Evolutionary conservation across 306 rosid species (phyloP).

Genomic region (Cucurbita ficifolia): DNA sequence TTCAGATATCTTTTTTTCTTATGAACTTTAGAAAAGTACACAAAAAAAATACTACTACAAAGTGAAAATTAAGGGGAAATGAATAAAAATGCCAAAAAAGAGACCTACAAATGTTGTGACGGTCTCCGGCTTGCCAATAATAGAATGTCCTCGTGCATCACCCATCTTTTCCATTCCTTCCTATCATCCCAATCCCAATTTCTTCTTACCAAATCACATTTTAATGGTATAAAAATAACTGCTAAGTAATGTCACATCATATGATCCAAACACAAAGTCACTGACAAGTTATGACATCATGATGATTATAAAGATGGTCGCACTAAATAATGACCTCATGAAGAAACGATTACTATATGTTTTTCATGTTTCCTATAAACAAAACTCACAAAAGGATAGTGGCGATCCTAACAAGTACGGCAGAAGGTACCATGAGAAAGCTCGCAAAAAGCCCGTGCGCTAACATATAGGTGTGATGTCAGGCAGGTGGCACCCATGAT

Average conservation of each 20-base stretch:
- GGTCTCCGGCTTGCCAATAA: slow-evolving; percentile 50
- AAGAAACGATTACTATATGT: slow-evolving; percentile 11
- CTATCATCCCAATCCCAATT: slow-evolving; percentile 73
- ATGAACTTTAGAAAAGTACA: neutral
- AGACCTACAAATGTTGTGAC: slow-evolving; percentile 46
- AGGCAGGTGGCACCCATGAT: slow-evolving; percentile 29
- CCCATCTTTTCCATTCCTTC: slow-evolving; percentile 83
- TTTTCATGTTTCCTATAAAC: slow-evolving; percentile 34
- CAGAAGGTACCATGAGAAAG: slow-evolving; percentile 92
- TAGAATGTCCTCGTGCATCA: slow-evolving; percentile 41
- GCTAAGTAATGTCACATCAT: slow-evolving; percentile 23
- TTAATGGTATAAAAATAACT: slow-evolving; percentile 22
- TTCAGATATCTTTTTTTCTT: slow-evolving; percentile 8
- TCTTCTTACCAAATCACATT: slow-evolving; percentile 46
- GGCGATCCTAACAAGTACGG: slow-evolving; percentile 98
- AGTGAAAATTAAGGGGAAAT: slow-evolving; percentile 5
- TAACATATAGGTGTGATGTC: slow-evolving; percentile 48
- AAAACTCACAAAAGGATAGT: slow-evolving; percentile 96
- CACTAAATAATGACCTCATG: neutral
- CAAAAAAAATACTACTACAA: slow-evolving; percentile 2
- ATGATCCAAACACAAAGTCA: slow-evolving; percentile 11
- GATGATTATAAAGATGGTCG: neutral
- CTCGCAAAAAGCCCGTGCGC: slow-evolving; percentile 61
- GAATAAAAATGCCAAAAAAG: slow-evolving; percentile 8
- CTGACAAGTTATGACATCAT: neutral